Evolutionary conservation across 2,329 filamentous ascomycete genomes (phyloP).

Genomic region (Aspergillus sp.): DNA sequence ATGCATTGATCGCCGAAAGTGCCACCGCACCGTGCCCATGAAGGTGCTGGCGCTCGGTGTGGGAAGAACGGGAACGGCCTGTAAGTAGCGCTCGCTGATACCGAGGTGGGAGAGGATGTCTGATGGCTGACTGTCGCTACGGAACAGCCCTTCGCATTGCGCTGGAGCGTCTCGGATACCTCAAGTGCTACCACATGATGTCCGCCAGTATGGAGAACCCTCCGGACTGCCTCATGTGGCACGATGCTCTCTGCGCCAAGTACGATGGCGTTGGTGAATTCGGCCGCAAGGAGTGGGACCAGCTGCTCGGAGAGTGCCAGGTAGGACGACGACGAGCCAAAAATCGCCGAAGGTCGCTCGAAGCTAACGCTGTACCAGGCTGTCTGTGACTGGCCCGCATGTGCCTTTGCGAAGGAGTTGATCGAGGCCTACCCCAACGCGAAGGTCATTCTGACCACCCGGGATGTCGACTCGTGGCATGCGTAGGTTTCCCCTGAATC

Average conservation of each 20-base stretch:
- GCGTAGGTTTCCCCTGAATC: constrained; percentile 31
- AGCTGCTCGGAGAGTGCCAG: constrained; percentile 63
- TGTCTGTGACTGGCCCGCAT: constrained; percentile 68
- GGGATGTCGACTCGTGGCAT: constrained; percentile 66
- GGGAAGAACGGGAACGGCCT: constrained; percentile 69
- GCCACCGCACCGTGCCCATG: constrained; percentile 68
- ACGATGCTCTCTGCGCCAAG: constrained; percentile 64
- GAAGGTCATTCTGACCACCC: constrained; percentile 67
- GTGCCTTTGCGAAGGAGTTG: constrained; percentile 67
- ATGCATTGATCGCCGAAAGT: constrained; percentile 65
- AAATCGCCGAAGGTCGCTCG: constrained; percentile 1
- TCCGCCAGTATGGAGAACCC: constrained; percentile 67
- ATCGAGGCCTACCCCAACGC: constrained; percentile 71
- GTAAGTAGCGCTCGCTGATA: constrained; percentile 46
- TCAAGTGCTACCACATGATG: constrained; percentile 74
- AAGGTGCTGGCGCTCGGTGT: constrained; percentile 69
- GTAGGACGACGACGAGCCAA: constrained; percentile 13
- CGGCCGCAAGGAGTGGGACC: constrained; percentile 67
- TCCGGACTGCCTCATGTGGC: constrained; percentile 67
- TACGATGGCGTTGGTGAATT: constrained; percentile 63
- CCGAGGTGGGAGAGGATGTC: not conserved
- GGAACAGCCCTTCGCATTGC: constrained; percentile 60
- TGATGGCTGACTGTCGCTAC: constrained; percentile 5
- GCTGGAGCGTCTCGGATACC: constrained; percentile 64
- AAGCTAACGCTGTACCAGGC: constrained; percentile 40